Conservation (phyloP, 2,329 filamentous ascomycete genomes). For the Venturia aucupariae region DNA sequence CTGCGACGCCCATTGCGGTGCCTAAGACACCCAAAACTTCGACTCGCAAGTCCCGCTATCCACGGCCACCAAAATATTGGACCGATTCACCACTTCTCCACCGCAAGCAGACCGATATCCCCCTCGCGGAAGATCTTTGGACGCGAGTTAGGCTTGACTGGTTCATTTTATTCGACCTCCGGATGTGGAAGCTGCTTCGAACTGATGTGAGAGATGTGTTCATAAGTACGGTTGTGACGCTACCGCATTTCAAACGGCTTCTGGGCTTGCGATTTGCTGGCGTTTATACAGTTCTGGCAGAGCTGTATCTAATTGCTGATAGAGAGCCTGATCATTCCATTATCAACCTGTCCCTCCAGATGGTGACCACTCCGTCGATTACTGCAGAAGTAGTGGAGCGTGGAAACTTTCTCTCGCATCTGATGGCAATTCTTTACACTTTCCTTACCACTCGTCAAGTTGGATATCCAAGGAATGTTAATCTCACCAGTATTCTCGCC, state of each 20-base stretch:
- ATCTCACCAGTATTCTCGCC: conserved; percentile 74
- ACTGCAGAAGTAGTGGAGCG: conserved; percentile 91
- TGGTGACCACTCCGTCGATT: conserved; percentile 93
- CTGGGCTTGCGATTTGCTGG: conserved; percentile 89
- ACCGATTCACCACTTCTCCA: conserved; percentile 68
- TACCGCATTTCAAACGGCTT: conserved; percentile 92
- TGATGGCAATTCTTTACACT: conserved; percentile 94
- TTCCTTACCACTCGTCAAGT: conserved; percentile 95
- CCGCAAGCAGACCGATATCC: conserved; percentile 51
- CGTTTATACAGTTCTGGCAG: conserved; percentile 84
- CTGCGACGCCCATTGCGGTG: conserved; percentile 55
- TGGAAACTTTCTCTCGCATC: conserved; percentile 89
- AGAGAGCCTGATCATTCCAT: conserved; percentile 96
- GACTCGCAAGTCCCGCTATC: conserved; percentile 37
- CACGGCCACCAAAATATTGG: conserved; percentile 75
- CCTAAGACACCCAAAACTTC: conserved; percentile 66
- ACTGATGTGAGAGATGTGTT: conserved; percentile 88
- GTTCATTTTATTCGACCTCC: conserved; percentile 86
- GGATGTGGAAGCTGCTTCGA: conserved; percentile 93
- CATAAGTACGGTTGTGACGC: conserved; percentile 90
- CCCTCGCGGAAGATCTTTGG: conserved; percentile 77
- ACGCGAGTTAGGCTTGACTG: conserved; percentile 85
- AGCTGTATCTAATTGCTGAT: conserved; percentile 92
- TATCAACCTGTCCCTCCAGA: conserved; percentile 92
- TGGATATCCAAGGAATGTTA: conserved; percentile 82